Conservation (phyloP, 169 alveolate genomes). For the Eimeria zaria region DNA sequence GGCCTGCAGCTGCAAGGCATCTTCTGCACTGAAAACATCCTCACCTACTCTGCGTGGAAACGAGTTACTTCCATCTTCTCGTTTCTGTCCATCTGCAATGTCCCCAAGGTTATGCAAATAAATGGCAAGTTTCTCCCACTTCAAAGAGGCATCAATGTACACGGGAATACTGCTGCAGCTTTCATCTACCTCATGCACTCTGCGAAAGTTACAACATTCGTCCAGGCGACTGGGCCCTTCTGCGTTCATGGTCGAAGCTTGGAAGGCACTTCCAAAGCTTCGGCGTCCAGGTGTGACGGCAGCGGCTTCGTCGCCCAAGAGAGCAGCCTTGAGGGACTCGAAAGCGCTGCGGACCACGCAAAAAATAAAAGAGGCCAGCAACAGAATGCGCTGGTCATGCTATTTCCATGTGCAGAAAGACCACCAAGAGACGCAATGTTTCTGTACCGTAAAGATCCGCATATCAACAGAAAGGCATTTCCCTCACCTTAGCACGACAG, state of each 20-base stretch:
- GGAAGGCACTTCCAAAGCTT: background rate
- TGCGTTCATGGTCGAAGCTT: background rate
- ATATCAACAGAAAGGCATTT: background rate
- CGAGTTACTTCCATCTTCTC: background rate
- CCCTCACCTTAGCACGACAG: constrained; percentile 59
- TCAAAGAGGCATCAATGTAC: background rate
- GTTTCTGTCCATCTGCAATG: constrained; percentile 1
- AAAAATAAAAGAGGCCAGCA: background rate
- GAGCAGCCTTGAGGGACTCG: constrained; percentile 6
- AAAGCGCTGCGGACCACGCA: constrained; percentile 25
- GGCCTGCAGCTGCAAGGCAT: constrained; percentile 36
- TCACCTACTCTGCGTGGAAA: background rate
- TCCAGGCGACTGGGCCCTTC: background rate
- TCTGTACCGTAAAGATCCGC: background rate
- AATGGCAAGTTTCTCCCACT: constrained; percentile 12
- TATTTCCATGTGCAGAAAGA: background rate
- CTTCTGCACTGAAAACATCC: background rate
- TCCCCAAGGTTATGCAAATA: background rate
- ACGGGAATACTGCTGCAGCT: constrained; percentile 10
- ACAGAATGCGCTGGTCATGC: background rate
- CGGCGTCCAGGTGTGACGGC: background rate
- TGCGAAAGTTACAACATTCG: background rate
- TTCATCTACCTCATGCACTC: background rate
- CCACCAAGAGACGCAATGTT: background rate
- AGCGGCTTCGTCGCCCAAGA: background rate